Percentiles rank a stretch among this genome's conserved stretches.
Evolutionary conservation across 2,329 filamentous ascomycete species (phyloP).

Genomic region (Clathrospora elynae): DNA sequence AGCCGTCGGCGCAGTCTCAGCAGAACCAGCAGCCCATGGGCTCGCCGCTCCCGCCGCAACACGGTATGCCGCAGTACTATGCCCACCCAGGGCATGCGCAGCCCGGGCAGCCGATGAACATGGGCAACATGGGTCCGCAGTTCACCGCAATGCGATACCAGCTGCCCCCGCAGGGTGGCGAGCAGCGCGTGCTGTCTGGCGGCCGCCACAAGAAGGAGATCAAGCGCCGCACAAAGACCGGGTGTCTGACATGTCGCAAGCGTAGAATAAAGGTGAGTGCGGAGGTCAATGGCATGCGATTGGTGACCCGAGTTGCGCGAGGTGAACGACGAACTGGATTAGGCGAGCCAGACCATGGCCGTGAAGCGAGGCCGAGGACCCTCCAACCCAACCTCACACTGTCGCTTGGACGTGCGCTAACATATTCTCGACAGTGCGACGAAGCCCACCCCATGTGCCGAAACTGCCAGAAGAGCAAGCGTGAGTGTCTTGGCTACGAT

Average conservation of each 20-base stretch:
- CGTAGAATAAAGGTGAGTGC: constrained; percentile 71
- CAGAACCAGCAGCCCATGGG: constrained; percentile 53
- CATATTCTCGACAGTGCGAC: constrained; percentile 72
- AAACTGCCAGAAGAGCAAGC: constrained; percentile 87
- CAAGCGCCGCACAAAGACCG: constrained; percentile 75
- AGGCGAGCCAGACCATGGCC: constrained; percentile 48
- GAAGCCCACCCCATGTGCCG: constrained; percentile 91
- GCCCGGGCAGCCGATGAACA: constrained; percentile 57
- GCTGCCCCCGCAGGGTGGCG: constrained; percentile 56
- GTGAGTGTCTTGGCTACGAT: constrained; percentile 84
- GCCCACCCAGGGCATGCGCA: constrained; percentile 48
- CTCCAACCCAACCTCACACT: constrained; percentile 39
- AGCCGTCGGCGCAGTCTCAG: constrained; percentile 37
- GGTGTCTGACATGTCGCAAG: constrained; percentile 64
- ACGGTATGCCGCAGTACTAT: constrained; percentile 60
- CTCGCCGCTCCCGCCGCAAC: constrained; percentile 60
- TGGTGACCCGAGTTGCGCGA: constrained; percentile 36
- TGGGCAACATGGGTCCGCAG: constrained; percentile 56
- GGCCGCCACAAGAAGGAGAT: constrained; percentile 74
- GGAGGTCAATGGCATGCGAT: constrained; percentile 33
- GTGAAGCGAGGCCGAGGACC: constrained; percentile 43
- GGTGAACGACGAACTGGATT: constrained; percentile 24
- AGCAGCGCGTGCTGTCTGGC: constrained; percentile 63
- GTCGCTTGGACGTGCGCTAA: constrained; percentile 31
- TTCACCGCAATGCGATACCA: constrained; percentile 60